Conservation (phyloP, 2,329 filamentous ascomycete species). For the Alternaria burnsii region DNA sequence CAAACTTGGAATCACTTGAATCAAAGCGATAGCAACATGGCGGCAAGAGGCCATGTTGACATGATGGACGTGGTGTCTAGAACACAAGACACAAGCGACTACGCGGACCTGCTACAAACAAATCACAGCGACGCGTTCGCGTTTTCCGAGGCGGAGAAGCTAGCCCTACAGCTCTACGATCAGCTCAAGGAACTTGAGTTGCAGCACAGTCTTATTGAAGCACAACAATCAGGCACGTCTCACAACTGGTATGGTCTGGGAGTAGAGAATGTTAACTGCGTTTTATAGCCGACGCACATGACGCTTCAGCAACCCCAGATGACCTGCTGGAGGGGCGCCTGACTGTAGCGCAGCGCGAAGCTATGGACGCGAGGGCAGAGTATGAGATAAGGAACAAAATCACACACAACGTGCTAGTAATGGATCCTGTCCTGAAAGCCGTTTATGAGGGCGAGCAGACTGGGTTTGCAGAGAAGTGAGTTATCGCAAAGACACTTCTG, state of each 20-base stretch:
- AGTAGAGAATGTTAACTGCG: slow-evolving; percentile 22
- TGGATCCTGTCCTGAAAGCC: slow-evolving; percentile 79
- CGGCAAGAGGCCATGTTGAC: slow-evolving; percentile 25
- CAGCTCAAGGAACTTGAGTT: slow-evolving; percentile 74
- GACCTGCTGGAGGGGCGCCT: slow-evolving; percentile 63
- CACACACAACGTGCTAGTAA: slow-evolving; percentile 72
- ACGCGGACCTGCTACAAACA: slow-evolving; percentile 54
- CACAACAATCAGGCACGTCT: slow-evolving; percentile 46
- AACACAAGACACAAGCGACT: slow-evolving; percentile 25
- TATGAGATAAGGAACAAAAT: slow-evolving; percentile 76
- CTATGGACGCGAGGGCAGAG: slow-evolving; percentile 74
- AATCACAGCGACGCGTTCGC: slow-evolving; percentile 59
- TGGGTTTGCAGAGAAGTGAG: slow-evolving; percentile 73
- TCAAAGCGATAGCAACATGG: slow-evolving; percentile 28
- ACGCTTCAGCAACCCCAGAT: slow-evolving; percentile 54
- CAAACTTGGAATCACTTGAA: slow-evolving; percentile 7
- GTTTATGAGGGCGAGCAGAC: slow-evolving; percentile 73
- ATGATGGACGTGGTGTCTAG: slow-evolving; percentile 32
- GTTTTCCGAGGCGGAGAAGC: slow-evolving; percentile 72
- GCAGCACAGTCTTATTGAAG: slow-evolving; percentile 72
- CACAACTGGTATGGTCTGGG: background rate
- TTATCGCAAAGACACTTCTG: background rate
- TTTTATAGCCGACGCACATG: slow-evolving; percentile 35
- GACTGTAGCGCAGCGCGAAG: slow-evolving; percentile 66
- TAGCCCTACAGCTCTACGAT: slow-evolving; percentile 74